Conservation (phyloP, 768 basidiomycete genomes). For the Mycena indigotica region DNA sequence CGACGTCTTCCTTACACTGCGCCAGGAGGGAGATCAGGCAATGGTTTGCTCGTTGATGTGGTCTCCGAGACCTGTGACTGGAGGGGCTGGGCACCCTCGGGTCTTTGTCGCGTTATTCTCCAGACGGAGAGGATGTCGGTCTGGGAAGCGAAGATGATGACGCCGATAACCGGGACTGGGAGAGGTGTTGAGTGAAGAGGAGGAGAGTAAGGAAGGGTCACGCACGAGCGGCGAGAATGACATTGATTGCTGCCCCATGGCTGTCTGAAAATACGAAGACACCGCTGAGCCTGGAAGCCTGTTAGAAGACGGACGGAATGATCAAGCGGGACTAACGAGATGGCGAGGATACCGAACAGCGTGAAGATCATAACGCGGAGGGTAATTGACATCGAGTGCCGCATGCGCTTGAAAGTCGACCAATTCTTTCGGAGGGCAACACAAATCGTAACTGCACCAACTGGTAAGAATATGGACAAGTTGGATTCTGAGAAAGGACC, state of each 20-base stretch:
- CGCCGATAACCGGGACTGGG: conserved; percentile 27
- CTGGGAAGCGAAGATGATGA: conserved; percentile 29
- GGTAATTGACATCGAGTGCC: conserved; percentile 24
- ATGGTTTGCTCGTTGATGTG: no score
- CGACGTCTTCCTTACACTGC: no score
- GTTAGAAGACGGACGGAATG: not conserved
- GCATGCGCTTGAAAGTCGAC: conserved; percentile 21
- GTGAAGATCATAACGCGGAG: conserved; percentile 28
- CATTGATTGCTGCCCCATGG: conserved; percentile 26
- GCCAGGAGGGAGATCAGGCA: no score
- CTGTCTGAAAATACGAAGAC: conserved; percentile 26
- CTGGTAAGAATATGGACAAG: not conserved
- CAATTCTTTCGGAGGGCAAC: conserved; percentile 26
- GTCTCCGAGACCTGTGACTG: no score
- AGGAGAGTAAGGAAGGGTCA: not conserved
- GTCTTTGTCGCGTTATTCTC: conserved; percentile 14
- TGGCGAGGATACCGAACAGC: conserved; percentile 25
- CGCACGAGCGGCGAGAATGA: conserved; percentile 26
- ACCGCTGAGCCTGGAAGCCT: conserved; percentile 22
- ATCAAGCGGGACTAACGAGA: conserved; percentile 19
- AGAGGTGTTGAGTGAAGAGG: not conserved
- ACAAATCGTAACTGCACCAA: conserved; percentile 24
- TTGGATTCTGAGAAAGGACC: not conserved
- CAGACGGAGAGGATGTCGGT: conserved; percentile 17
- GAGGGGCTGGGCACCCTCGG: no score